Conservation (phyloP, 78 protist species). For the Emiliania huxleyi region DNA sequence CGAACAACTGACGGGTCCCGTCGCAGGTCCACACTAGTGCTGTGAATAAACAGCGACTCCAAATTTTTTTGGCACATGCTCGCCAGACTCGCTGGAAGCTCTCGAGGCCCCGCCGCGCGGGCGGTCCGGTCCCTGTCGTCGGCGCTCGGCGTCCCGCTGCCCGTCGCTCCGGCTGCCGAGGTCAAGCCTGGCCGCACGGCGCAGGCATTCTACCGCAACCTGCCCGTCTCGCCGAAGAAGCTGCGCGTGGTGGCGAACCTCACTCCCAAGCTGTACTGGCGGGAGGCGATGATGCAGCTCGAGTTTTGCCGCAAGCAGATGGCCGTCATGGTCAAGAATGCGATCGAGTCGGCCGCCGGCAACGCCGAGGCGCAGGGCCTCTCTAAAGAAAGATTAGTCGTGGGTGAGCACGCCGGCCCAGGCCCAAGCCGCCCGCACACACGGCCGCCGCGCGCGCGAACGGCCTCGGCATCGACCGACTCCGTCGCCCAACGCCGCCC, state of each 20-base stretch:
- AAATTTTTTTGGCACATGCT: too few species aligned
- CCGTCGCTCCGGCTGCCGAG: too few species aligned
- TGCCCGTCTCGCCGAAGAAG: background rate
- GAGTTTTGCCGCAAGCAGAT: background rate
- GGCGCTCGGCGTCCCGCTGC: too few species aligned
- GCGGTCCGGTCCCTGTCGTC: too few species aligned
- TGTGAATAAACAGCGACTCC: too few species aligned
- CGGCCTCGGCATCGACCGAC: background rate
- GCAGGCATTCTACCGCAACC: background rate
- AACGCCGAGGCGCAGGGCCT: background rate
- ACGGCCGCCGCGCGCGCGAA: background rate
- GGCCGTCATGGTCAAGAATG: background rate
- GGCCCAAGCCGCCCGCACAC: too few species aligned
- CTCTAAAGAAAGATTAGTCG: background rate
- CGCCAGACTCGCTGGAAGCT: too few species aligned
- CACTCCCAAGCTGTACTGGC: background rate
- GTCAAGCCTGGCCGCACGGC: too few species aligned
- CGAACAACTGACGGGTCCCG: too few species aligned
- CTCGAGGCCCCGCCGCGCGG: too few species aligned
- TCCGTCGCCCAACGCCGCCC: background rate
- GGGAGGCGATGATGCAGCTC: conserved; percentile 1
- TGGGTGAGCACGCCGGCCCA: background rate
- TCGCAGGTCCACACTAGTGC: too few species aligned
- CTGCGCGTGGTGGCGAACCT: background rate
- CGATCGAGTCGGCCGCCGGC: background rate